A percentile compares a stretch with the other conserved stretches of the same genome.
Conservation (phyloP, 2,329 filamentous ascomycete genomes). For the Fusarium mangiferae region DNA sequence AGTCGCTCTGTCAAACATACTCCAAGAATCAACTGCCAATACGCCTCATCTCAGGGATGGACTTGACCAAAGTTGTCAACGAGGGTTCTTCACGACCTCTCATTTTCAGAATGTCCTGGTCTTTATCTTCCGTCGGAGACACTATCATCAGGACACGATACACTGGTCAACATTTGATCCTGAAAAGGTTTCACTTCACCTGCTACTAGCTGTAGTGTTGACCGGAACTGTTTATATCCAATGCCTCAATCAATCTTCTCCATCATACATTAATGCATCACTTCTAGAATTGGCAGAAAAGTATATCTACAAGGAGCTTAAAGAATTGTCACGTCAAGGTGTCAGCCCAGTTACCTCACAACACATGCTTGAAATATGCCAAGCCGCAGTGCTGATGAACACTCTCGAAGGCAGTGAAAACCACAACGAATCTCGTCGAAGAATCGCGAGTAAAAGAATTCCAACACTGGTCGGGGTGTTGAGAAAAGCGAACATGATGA, state of each 20-base stretch:
- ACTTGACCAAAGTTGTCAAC: neutral
- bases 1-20: neutral
- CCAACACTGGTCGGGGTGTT: slow-evolving; percentile 8
- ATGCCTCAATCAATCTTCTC: neutral
- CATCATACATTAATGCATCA: neutral
- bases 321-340: neutral
- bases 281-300: slow-evolving; percentile 18
- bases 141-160: slow-evolving; percentile 11
- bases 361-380: slow-evolving; percentile 15
- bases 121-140: slow-evolving; percentile 7
- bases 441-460: slow-evolving; percentile 1
- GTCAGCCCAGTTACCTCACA: neutral
- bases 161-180: slow-evolving; percentile 36
- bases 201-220: slow-evolving; percentile 7
- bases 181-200: neutral
- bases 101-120: slow-evolving; percentile 17
- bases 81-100: neutral
- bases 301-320: slow-evolving; percentile 21
- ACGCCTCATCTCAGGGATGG: slow-evolving; percentile 14
- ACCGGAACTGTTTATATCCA: slow-evolving; percentile 10
- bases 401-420: slow-evolving; percentile 12
- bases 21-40: neutral
- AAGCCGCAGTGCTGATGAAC: slow-evolving; percentile 20
- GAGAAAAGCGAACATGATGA: neutral
- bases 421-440: slow-evolving; percentile 3